Percentiles rank a stretch among this genome's conserved stretches.
phyloP scores from a whole-genome alignment of 129 eudicot species.

The Lactuca sativa region DNA sequence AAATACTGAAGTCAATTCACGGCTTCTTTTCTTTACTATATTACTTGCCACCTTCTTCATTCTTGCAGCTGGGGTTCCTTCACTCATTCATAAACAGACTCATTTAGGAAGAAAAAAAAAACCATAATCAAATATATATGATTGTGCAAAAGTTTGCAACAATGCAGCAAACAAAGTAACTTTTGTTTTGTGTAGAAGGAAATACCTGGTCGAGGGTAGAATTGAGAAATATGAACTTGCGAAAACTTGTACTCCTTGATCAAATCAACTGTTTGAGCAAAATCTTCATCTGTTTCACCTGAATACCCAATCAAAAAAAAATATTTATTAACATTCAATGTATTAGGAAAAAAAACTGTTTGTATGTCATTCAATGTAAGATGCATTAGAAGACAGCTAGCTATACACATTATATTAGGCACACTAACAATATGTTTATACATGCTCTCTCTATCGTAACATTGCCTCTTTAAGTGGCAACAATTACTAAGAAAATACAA shows the following conservation, averaged over 20 bases:
- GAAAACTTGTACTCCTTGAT: slow-evolving; percentile 91
- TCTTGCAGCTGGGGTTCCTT: slow-evolving; percentile 99
- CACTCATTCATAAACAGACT: neutral
- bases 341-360: too few species aligned
- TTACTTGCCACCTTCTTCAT: slow-evolving; percentile 93
- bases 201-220: slow-evolving; percentile 98
- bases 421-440: too few species aligned
- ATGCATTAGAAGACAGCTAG: too few species aligned
- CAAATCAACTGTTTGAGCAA: slow-evolving; percentile 74
- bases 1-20: slow-evolving; percentile 82
- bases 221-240: slow-evolving; percentile 97
- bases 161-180: too few species aligned
- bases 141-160: too few species aligned
- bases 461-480: too few species aligned
- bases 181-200: neutral
- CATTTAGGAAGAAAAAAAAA: slow-evolving; percentile 14
- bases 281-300: slow-evolving; percentile 98
- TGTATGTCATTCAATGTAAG: too few species aligned
- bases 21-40: slow-evolving; percentile 86
- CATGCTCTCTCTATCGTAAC: too few species aligned
- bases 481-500: too few species aligned
- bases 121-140: neutral
- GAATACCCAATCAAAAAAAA: slow-evolving; percentile 11
- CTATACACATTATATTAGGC: too few species aligned
- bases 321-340: too few species aligned